Conservation (phyloP, 179 eudicot species). For the Beta corolliflora region DNA sequence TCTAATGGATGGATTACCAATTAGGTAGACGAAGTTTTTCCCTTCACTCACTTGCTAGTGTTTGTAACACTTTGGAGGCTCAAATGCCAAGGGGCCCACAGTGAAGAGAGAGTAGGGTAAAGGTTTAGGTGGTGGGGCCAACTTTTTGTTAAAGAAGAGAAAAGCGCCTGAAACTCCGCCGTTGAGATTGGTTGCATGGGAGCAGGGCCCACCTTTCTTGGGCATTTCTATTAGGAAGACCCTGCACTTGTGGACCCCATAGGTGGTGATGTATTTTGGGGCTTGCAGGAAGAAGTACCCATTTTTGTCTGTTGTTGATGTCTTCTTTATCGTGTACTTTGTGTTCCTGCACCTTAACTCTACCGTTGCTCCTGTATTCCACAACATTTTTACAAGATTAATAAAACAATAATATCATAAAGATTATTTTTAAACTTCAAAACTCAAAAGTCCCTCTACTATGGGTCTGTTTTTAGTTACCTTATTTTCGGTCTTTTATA, state of each 20-base stretch:
- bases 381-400: neutral
- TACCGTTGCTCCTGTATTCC: constrained; percentile 58
- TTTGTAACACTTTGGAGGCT: constrained; percentile 36
- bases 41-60: neutral
- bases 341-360: constrained; percentile 65
- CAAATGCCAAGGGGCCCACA: constrained; percentile 79
- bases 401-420: no score
- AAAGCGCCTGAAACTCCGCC: constrained; percentile 48
- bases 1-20: no score
- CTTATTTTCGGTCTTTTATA: no score
- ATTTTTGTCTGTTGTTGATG: constrained; percentile 60
- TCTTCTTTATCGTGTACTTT: constrained; percentile 30
- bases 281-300: constrained; percentile 63
- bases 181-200: constrained; percentile 51
- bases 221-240: constrained; percentile 39
- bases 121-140: constrained; percentile 25
- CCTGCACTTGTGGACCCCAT: constrained; percentile 59
- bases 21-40: neutral
- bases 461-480: no score
- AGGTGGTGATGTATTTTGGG: constrained; percentile 45
- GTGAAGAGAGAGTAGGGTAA: constrained; percentile 35
- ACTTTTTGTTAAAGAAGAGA: constrained; percentile 9
- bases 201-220: constrained; percentile 31
- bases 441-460: no score
- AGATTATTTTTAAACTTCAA: no score